Conservation (phyloP, 2,329 filamentous ascomycete genomes). For the Phialophora tarda region DNA sequence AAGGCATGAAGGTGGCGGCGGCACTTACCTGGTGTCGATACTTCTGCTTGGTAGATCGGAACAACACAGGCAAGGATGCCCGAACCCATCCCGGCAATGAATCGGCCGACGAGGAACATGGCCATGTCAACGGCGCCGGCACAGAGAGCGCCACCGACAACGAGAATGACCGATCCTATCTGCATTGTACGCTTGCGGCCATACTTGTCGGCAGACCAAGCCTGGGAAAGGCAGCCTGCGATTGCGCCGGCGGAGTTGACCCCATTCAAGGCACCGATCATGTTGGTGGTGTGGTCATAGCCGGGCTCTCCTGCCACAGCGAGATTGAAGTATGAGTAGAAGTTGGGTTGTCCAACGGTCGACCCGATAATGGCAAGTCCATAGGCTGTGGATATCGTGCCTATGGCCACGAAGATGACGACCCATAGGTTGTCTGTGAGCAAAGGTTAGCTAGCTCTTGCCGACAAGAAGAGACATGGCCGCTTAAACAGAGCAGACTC, state of each 20-base stretch:
- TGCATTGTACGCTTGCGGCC: constrained; percentile 51
- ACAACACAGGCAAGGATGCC: constrained; percentile 50
- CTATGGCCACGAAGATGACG: constrained; percentile 45
- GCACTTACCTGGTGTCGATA: constrained; percentile 33
- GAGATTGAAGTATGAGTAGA: constrained; percentile 52
- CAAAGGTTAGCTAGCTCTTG: neutral
- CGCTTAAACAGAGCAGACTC: neutral
- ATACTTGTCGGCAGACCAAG: constrained; percentile 48
- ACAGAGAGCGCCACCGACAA: constrained; percentile 46
- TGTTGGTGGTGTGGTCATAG: constrained; percentile 50
- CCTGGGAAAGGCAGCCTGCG: constrained; percentile 46
- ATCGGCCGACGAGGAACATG: constrained; percentile 35
- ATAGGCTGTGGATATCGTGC: constrained; percentile 45
- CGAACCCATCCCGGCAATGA: constrained; percentile 53
- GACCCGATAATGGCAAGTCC: constrained; percentile 49
- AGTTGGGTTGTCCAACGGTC: constrained; percentile 54
- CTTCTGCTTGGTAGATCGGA: constrained; percentile 36
- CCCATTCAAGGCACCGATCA: constrained; percentile 54
- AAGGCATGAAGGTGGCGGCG: neutral
- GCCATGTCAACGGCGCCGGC: constrained; percentile 48
- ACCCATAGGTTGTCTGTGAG: constrained; percentile 44
- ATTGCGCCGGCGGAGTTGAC: constrained; percentile 52
- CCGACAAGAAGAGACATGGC: neutral
- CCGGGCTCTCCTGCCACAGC: constrained; percentile 48
- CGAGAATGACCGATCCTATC: constrained; percentile 31